Conservation (phyloP, 148 eudicot genomes). For the Suaeda aralocaspica region DNA sequence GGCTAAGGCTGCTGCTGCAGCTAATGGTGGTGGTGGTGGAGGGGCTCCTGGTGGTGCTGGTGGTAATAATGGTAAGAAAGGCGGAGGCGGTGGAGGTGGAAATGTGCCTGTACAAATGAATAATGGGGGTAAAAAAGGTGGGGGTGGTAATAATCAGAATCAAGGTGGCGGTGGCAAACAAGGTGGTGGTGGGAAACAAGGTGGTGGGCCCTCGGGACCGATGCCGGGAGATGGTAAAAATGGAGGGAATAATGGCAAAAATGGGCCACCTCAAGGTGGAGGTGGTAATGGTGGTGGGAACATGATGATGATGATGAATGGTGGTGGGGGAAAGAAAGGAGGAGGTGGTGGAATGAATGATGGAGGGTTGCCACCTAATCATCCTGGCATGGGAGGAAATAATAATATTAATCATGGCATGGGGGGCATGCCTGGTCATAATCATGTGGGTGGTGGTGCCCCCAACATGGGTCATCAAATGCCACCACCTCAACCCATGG, state of each 20-base stretch:
- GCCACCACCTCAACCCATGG: constrained; percentile 33
- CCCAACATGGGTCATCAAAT: constrained; percentile 40
- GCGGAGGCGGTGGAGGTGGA: constrained; percentile 27
- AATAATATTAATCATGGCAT: constrained; percentile 25
- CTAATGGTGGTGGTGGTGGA: constrained; percentile 23
- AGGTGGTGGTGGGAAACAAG: constrained; percentile 40
- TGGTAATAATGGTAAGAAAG: constrained; percentile 32
- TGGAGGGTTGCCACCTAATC: constrained; percentile 29
- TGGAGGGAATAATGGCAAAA: constrained; percentile 30
- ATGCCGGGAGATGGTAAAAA: constrained; percentile 14
- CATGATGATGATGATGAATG: constrained; percentile 20
- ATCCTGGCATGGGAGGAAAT: constrained; percentile 37
- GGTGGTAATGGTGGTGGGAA: constrained; percentile 28
- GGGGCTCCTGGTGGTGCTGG: constrained; percentile 38
- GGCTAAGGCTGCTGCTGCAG: constrained; percentile 22
- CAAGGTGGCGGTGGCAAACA: constrained; percentile 35
- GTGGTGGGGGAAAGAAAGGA: constrained; percentile 39
- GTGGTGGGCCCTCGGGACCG: constrained; percentile 27
- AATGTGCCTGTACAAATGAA: no score
- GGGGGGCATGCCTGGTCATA: constrained; percentile 26
- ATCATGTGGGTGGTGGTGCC: constrained; percentile 33
- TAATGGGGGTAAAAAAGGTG: constrained; percentile 32
- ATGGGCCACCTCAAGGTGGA: constrained; percentile 20
- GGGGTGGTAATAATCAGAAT: constrained; percentile 28
- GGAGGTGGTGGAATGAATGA: constrained; percentile 45